Evolutionary conservation across 331 rosid species (phyloP), one percentile per base, ranked within the genome.

Genomic region (Prunus yedoensis): DNA sequence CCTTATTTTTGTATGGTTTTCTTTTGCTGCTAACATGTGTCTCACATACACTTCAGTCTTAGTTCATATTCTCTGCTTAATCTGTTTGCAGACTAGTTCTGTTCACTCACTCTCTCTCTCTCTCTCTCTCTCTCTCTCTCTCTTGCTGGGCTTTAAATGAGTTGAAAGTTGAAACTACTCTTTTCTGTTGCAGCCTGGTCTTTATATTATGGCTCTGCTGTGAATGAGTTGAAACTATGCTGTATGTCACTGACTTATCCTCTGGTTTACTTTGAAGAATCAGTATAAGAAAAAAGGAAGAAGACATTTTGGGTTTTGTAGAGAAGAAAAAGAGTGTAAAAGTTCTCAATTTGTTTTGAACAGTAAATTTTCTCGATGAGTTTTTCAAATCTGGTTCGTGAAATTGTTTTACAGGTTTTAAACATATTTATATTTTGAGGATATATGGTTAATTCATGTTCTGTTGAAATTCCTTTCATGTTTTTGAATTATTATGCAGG

Each of bases 401-500:
- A 70, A 63, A 38, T 73, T 54, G 46, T 25, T 21, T 74, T 51
- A 18, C 38, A 60, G 11, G 41, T 46, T 70, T 18, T 45, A 25
- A 28, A 56, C 43, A 38, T 38, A 38, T 38, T 38, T 38, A 38
- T 38, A 5, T 38, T 38, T 38, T 38, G 43, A 38, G 43, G 67
- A 66, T 68, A 52, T n/a, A 38, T 58, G 62, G 52, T 61, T 38
- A 38, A 38, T 38, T 71, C 41, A 21, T 51, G 74, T 27, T 66
- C 71, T 74, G 71, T 27, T 50, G 53, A 74, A 75, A 47, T 77
- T 75, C 3, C 63, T 62, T 49, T 73, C 56, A 17, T 23, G 68
- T 66, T 73, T 21, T 62, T 28, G 47, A 27, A 12, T 52, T 66
- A 23, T 70, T 78, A 35, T 75, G 80, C 66, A 75, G 78, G 75